Base-by-base conservation (phyloP, 2,329 filamentous ascomycete species). In the Dactylellina cionopaga region DNA sequence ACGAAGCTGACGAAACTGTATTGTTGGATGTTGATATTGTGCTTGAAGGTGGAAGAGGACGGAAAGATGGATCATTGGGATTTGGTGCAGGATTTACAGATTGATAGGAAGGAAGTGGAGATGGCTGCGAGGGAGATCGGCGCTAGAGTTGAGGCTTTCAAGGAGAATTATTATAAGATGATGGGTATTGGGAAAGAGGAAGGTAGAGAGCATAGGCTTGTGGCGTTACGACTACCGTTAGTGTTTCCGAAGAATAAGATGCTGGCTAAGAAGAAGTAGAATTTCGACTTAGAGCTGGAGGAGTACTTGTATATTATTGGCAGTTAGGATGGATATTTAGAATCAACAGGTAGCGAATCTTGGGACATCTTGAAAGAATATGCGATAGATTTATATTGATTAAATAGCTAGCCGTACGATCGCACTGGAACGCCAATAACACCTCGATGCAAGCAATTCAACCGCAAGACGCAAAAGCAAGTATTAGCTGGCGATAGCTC, bases 41-140 rank as follows among this genome's bases (percentile, higher is more conserved):
- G 62, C 27, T 46, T 74, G 31, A 88, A 89, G 78, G 92, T 88
- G 78, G 87, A 89, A 78, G 87, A 91, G 62, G 88, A 93, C 77
- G 88, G 88, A 5, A 74, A 55, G 55, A 74, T 74, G 69, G 69
- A 74, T 68, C 37, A 68, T 85, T 85, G 74, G 33, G 85, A 89
- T 75, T 81, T 96, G 75, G 85, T 87, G 58, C 87, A 90, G 74
- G 92, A 95, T 78, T 80, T 95, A 70, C 85, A 86, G 78, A 77
- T 93, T 65, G 90, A 92, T 75, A 87, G 89, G 79, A 89, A 87
- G 80, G 83, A 87, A 78, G 88, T 94, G 77, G 85, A 83, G 56
- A 85, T 88, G 78, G 92, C 68, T 79, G 93, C 91, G 79, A 81
- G 83, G 49, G 91, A 94, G 80, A 88, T 95, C 75, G 92, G 92